Conservation (phyloP, 495 filamentous ascomycete genomes). For the Xanthoparmelia taractica region DNA sequence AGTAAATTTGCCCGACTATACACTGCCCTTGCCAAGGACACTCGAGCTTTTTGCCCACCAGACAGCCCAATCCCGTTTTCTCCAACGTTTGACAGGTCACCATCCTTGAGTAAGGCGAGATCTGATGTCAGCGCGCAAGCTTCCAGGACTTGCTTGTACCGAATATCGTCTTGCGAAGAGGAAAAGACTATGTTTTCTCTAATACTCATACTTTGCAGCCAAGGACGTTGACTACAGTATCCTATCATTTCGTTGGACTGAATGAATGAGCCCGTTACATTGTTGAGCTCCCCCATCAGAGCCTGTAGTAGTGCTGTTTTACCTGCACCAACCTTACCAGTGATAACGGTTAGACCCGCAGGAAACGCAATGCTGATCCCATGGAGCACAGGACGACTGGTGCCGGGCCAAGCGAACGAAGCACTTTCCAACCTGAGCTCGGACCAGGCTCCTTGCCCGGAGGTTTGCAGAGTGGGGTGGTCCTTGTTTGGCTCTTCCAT, state of each 20-base stretch:
- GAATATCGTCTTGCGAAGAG: constrained; percentile 55
- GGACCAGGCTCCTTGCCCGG: not conserved
- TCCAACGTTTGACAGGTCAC: constrained; percentile 63
- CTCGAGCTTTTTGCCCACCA: constrained; percentile 63
- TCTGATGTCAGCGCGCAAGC: constrained; percentile 60
- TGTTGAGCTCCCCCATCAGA: constrained; percentile 71
- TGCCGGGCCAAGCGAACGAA: constrained; percentile 72
- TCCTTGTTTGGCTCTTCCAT: constrained; percentile 77
- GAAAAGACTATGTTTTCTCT: constrained; percentile 79
- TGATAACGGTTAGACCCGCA: constrained; percentile 57
- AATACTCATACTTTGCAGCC: constrained; percentile 87
- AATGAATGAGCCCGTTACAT: constrained; percentile 47
- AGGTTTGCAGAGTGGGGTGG: constrained; percentile 25
- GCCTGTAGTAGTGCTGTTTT: constrained; percentile 76
- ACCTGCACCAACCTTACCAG: constrained; percentile 68
- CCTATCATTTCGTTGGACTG: constrained; percentile 62
- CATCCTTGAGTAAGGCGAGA: constrained; percentile 54
- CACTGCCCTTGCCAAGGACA: constrained; percentile 61
- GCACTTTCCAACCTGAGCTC: constrained; percentile 49
- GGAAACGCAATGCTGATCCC: constrained; percentile 54
- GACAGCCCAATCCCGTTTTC: constrained; percentile 62
- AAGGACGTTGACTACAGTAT: constrained; percentile 80
- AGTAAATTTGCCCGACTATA: constrained; percentile 60
- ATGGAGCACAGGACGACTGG: constrained; percentile 49
- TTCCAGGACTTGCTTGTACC: constrained; percentile 52